Conservation (phyloP, 208 protist species). For the Wallacemonas sp. region DNA sequence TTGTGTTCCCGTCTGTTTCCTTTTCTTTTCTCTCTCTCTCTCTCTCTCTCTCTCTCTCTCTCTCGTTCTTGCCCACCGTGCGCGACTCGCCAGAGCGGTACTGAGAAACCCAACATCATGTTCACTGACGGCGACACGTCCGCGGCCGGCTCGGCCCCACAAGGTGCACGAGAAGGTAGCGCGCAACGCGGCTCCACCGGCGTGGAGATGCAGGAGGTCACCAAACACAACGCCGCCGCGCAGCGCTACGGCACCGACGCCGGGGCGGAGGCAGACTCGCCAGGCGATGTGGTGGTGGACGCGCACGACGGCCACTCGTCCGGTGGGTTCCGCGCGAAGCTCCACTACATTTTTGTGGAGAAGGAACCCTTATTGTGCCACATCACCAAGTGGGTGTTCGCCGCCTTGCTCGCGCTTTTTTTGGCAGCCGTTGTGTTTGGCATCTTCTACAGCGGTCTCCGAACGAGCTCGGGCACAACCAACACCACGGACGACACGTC, state of each 20-base stretch:
- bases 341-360: conserved; percentile 24
- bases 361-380: conserved; percentile 28
- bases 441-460: conserved; percentile 57
- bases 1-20: no score
- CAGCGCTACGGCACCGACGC: not conserved
- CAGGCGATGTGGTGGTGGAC: not conserved
- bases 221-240: not conserved
- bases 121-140: not conserved
- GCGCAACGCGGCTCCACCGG: not conserved
- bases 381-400: conserved; percentile 24
- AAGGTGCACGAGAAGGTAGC: not conserved
- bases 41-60: no score
- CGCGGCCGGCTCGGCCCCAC: not conserved
- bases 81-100: no score
- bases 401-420: conserved; percentile 38
- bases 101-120: no score
- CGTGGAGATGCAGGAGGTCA: not conserved
- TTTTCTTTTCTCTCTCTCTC: no score
- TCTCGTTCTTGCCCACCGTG: no score
- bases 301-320: not conserved
- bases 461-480: conserved; percentile 10
- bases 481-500: not conserved
- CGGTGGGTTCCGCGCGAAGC: not conserved
- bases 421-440: conserved; percentile 41
- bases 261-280: not conserved